phyloP scores from a whole-genome alignment of 2,329 filamentous ascomycete genomes.

The Alternaria arborescens region DNA sequence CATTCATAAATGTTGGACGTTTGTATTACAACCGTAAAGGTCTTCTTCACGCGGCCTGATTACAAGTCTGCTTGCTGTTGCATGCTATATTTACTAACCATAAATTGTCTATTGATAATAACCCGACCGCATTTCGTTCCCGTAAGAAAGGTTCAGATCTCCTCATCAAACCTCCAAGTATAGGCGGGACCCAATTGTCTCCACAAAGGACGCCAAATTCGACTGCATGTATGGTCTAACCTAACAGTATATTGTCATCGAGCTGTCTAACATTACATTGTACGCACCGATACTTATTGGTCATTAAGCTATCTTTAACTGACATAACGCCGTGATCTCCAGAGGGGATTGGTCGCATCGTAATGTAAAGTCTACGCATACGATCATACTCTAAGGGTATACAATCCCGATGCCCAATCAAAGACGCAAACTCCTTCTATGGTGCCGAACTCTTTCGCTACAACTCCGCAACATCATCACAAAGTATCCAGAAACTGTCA shows the following conservation, averaged over 20 bases:
- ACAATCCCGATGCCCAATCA: neutral
- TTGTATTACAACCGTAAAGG: neutral
- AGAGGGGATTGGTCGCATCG: neutral
- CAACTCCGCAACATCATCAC: neutral
- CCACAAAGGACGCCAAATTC: neutral
- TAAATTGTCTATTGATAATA: neutral
- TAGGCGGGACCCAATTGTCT: neutral
- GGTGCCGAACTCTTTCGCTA: neutral
- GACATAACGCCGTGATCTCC: neutral
- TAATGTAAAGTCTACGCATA: conserved; percentile 1
- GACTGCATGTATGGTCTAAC: neutral
- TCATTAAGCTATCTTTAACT: neutral
- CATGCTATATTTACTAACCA: neutral
- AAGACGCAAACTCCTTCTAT: neutral
- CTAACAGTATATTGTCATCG: neutral
- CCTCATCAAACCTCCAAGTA: neutral
- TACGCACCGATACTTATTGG: neutral
- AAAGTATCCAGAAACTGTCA: neutral
- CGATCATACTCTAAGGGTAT: neutral
- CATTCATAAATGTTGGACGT: neutral
- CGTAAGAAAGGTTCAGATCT: neutral
- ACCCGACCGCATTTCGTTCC: neutral
- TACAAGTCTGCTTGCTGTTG: neutral
- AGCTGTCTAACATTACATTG: neutral
- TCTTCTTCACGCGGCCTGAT: neutral